These are phyloP conservation scores for Melastoma candidum DNA, from an alignment of 441 rosid genomes.

Conservation along the genomic window DNA sequence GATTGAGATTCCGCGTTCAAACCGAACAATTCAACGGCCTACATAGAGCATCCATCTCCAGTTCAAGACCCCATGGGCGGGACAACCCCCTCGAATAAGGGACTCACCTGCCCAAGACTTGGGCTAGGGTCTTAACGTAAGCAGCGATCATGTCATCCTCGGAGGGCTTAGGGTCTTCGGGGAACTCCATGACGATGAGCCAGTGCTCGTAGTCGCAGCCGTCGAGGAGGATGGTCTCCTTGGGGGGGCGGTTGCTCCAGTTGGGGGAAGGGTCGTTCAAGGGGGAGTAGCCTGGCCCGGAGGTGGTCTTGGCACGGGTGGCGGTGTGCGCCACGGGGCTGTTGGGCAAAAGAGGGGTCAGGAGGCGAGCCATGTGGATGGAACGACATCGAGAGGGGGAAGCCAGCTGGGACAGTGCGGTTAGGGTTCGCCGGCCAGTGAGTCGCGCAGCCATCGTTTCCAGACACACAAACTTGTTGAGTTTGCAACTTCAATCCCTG, in stretches of 20 bases:
- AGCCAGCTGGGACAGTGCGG: conserved; percentile 28
- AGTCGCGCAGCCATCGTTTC: background rate
- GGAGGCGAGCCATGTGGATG: conserved; percentile 30
- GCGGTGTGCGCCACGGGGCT: conserved; percentile 18
- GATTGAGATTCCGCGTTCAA: no score
- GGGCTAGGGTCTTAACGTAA: conserved; percentile 71
- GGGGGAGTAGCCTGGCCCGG: conserved; percentile 76
- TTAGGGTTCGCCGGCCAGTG: conserved; percentile 42
- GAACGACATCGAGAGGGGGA: conserved; percentile 16
- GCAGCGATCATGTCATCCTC: conserved; percentile 77
- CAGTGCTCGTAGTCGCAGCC: conserved; percentile 97
- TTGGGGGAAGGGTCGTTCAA: conserved; percentile 86
- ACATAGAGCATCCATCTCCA: no score
- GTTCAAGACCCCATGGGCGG: no score
- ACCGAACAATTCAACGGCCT: no score
- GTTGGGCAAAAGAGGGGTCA: conserved; percentile 28
- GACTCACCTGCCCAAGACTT: conserved; percentile 61
- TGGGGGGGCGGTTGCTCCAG: conserved; percentile 91
- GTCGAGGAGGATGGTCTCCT: conserved; percentile 79
- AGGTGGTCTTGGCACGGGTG: conserved; percentile 43
- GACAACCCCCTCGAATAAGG: no score
- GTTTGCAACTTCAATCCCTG: no score
- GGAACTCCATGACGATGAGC: conserved; percentile 92
- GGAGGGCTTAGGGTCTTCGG: conserved; percentile 53
- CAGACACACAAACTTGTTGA: no score